phyloP scores from a whole-genome alignment of 192 early-diverging fungal genomes.

The Gigaspora rosea region DNA sequence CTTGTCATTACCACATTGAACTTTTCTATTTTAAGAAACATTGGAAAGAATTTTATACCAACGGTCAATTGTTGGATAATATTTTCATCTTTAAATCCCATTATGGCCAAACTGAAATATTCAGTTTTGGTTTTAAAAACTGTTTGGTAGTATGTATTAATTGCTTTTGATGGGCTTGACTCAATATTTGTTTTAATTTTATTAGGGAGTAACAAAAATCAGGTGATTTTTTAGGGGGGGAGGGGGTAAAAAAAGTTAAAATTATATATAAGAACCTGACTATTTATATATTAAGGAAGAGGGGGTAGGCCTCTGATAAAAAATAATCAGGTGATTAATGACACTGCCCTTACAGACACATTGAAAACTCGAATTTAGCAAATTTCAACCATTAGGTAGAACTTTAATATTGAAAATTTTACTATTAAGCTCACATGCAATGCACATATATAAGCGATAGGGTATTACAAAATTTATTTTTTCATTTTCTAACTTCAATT shows the following conservation, averaged over 20 bases:
- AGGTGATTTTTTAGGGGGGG: too few relatives aligned
- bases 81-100: background rate
- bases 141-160: background rate
- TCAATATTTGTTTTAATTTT: background rate
- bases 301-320: too few relatives aligned
- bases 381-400: background rate
- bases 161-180: background rate
- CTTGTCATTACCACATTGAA: background rate
- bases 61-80: background rate
- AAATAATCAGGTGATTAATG: too few relatives aligned
- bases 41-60: background rate
- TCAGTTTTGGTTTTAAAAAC: background rate
- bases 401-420: background rate
- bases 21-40: background rate
- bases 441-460: background rate
- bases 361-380: background rate
- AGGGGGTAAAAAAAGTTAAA: too few relatives aligned
- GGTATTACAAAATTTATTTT: background rate
- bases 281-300: too few relatives aligned
- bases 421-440: background rate
- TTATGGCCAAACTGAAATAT: background rate
- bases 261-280: too few relatives aligned
- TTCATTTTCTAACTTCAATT: background rate
- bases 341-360: background rate
- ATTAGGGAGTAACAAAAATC: too few relatives aligned